Evolutionary conservation across 306 rosid genomes (phyloP), one percentile per base, ranked within the genome.

Genomic region (Argentina anserina): DNA sequence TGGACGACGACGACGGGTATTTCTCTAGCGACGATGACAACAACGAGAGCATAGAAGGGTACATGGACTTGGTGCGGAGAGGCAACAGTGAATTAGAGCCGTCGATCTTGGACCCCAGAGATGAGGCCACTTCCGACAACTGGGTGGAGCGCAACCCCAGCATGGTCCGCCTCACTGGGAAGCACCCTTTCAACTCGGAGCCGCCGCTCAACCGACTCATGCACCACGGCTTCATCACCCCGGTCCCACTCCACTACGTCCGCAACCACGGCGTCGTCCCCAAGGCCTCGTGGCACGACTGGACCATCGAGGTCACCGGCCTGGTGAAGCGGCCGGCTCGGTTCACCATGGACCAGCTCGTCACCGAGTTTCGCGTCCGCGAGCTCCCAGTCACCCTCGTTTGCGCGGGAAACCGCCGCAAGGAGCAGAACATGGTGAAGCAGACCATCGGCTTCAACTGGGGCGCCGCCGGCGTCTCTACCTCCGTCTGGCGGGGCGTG

Each of bases 151-250:
- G 98, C 0, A 92, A 87, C 63, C n/a, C 92, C 5, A 46, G 76
- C 72, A 55, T 92, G 69, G 76, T 92, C 73, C 95, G 96, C 9
- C 92, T 90, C 58, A 92, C 98, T 0, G 92, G 96, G 7, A 92
- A 91, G 39, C 97, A 91, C 70, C 97, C 96, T 25, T 88, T 88
- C 79, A 90, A 90, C 80, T 81, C 86, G 0, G 96, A 90, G 67
- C 83, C 93, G 0, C 90, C 97, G 0, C 77, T 91, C n/a, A 62
- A 76, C 56, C 83, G 87, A 11, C 89, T 91, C 72, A 89, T 89
- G 96, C 83, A 84, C 76, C 86, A 85, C 71, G 96, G 97, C 7
- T 91, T 91, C 89, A 91, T 91, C 60, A 91, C 96, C 11, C 97
- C 97, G 1, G 92, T 80, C 50, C 87, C 96, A 0, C 81, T 91